phyloP scores from a whole-genome alignment of 2,329 filamentous ascomycete species.

The Apiospora aurea region DNA sequence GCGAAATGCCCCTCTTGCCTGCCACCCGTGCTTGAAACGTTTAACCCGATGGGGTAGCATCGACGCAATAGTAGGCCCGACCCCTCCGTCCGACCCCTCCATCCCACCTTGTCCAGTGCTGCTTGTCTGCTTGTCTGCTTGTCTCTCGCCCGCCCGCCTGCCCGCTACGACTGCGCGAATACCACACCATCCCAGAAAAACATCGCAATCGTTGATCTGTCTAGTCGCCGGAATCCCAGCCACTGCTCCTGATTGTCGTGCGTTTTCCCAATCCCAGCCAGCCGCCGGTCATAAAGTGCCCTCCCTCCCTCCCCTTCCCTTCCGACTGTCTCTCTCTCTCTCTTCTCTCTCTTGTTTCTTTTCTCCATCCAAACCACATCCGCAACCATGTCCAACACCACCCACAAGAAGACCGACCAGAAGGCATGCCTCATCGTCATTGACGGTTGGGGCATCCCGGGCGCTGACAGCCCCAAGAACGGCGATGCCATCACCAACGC shows the following conservation, averaged over 20 bases:
- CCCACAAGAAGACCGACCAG: constrained; percentile 58
- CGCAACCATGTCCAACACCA: constrained; percentile 39
- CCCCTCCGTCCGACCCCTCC: constrained; percentile 19
- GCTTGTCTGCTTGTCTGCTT: too few relatives aligned
- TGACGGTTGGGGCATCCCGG: constrained; percentile 95
- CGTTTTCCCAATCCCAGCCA: background rate
- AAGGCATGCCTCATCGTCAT: constrained; percentile 85
- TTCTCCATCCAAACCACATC: background rate
- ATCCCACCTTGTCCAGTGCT: background rate
- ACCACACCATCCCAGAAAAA: background rate
- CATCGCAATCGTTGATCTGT: constrained; percentile 6
- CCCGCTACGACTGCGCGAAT: background rate
- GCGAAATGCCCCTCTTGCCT: background rate
- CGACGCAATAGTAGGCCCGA: constrained; percentile 22
- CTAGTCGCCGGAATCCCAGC: background rate
- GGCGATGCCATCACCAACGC: constrained; percentile 96
- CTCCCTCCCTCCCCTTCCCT: constrained; percentile 31
- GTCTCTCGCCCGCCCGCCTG: background rate
- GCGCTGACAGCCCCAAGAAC: constrained; percentile 79
- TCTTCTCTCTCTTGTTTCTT: constrained; percentile 20
- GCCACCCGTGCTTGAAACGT: background rate
- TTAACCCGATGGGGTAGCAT: constrained; percentile 15
- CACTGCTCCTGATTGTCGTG: constrained; percentile 12
- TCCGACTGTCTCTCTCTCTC: constrained; percentile 22
- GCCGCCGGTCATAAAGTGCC: background rate